Evolutionary conservation across 164 flowering plant genomes (phyloP).

Genomic region (Brasenia schreberi): DNA sequence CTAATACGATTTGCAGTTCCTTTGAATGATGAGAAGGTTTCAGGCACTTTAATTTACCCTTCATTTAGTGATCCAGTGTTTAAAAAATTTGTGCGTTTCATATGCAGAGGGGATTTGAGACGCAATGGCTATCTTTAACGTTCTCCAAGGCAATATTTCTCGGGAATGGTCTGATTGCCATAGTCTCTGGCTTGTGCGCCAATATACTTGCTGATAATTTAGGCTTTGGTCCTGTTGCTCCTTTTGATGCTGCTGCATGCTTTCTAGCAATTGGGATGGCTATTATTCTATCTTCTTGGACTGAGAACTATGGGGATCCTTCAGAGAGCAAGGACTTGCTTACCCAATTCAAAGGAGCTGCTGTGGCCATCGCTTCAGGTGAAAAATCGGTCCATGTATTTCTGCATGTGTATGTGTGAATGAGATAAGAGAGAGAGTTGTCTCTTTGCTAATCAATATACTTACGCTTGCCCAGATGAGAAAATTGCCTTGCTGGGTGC

Average conservation of each 20-base stretch:
- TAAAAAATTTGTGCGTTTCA: neutral
- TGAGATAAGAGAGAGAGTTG: neutral
- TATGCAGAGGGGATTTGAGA: constrained; percentile 81
- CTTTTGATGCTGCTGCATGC: constrained; percentile 93
- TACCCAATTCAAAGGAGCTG: constrained; percentile 85
- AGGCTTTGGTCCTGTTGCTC: constrained; percentile 85
- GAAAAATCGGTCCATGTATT: neutral
- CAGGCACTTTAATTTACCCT: neutral
- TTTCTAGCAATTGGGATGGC: constrained; percentile 93
- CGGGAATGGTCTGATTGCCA: constrained; percentile 94
- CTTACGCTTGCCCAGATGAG: constrained; percentile 45
- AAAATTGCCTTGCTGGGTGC: constrained; percentile 93
- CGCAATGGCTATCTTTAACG: constrained; percentile 88
- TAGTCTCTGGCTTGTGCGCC: constrained; percentile 73
- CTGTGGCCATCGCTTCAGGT: constrained; percentile 92
- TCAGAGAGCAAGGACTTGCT: constrained; percentile 89
- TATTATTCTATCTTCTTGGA: constrained; percentile 74
- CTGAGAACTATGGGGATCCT: constrained; percentile 86
- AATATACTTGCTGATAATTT: constrained; percentile 65
- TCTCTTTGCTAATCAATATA: neutral
- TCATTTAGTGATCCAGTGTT: neutral
- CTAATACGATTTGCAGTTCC: neutral
- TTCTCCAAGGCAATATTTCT: constrained; percentile 94
- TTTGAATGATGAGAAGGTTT: neutral
- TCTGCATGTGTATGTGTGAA: neutral